Evolutionary conservation across 2,329 filamentous ascomycete genomes (phyloP), one percentile per base, ranked within the genome.

Genomic region (Pestalotiopsis sp.): DNA sequence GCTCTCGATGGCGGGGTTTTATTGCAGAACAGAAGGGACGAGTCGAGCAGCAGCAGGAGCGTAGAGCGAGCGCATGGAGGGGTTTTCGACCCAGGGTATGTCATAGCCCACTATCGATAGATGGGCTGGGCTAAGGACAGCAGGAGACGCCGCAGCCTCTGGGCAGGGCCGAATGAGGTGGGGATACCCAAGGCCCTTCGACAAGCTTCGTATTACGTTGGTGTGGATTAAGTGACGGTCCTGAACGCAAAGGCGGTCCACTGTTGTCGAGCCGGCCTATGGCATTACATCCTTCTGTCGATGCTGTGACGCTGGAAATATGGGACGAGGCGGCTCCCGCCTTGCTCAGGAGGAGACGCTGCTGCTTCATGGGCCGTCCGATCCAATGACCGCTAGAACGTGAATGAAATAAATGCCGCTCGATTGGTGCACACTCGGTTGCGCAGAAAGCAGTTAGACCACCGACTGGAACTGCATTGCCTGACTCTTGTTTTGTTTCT

Each of bases 1-100:
- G 64, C 64, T 66, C 57, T 66, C 39, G 64, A n/a, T 40, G 58
- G 58, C 58, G 64, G 64, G 64, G 52, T 66, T 66, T 66, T 66
- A 58, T 58, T 58, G 56, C 56, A 58, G 56, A n/a, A 58, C 3
- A 58, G 24, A 52, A 17, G 14, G n/a, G 24, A 58, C 14, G 56
- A 58, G 22, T 35, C 22, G 56, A 58, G 56, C 56, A 59, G 62
- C 22, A 24, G 7, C 17, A 64, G 48, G 44, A 38, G 22, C 56
- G 38, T 39, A 39, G n/a, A 14, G 20, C 24, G 24, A 24, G 26
- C 4, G 9, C 11, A 65, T 65, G 62, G 62, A 65, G 62, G 62
- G 62, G 62, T 65, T 65, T 65, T 57, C 39, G 10, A 20, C 61
- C 58, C 26, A 61, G 56, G 56, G 58, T 61, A 61, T 61, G 58